A percentile compares a stretch with the other conserved stretches of the same genome.
These are phyloP conservation scores for Quercus aquifolioides DNA, from an alignment of 306 rosid genomes.

Conservation along the genomic window DNA sequence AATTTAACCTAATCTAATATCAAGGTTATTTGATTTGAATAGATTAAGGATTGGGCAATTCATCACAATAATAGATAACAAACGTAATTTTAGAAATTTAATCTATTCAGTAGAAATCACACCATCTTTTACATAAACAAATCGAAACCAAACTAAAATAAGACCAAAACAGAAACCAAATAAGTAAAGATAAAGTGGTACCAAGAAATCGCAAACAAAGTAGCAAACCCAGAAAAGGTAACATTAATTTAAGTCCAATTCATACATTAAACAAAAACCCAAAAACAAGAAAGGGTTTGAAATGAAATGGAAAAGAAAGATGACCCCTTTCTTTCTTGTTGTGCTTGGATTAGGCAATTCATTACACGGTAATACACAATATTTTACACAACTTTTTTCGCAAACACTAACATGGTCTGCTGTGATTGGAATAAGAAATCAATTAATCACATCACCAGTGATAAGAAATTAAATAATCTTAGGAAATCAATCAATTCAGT, in stretches of 20 bases:
- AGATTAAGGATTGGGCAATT: not conserved
- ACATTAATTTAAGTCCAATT: not conserved
- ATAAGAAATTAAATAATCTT: too few species aligned
- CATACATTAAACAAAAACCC: not conserved
- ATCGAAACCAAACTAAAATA: not conserved
- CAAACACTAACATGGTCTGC: too few species aligned
- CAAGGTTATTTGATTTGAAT: not conserved
- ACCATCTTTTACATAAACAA: not conserved
- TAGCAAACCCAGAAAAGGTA: not conserved
- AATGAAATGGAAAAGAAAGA: not conserved
- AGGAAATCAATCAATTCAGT: too few species aligned
- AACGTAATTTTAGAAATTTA: not conserved
- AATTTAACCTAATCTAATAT: not conserved
- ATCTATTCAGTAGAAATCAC: too few species aligned
- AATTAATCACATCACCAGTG: too few species aligned
- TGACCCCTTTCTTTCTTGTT: constrained; percentile 36
- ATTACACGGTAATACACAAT: too few species aligned
- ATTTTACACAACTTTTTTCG: too few species aligned
- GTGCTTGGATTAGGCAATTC: constrained; percentile 25
- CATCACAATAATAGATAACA: not conserved
- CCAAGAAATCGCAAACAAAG: too few species aligned
- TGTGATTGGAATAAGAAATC: too few species aligned
- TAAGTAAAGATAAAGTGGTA: too few species aligned
- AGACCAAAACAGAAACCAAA: not conserved
- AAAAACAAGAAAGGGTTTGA: not conserved